Conservation (phyloP, 495 filamentous ascomycete species). For the Monascus purpureus region DNA sequence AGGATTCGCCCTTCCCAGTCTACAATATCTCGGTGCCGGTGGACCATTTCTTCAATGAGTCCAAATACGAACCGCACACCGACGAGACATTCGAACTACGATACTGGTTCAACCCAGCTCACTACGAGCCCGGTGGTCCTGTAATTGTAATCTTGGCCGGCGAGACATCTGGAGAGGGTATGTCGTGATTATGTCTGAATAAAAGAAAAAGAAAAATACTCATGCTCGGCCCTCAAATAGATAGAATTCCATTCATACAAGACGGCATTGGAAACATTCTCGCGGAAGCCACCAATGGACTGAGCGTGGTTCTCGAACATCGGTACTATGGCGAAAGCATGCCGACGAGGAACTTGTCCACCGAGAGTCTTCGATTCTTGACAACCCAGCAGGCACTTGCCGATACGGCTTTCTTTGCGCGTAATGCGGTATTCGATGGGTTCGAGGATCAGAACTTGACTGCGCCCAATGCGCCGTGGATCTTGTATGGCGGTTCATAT, state of each 20-base stretch:
- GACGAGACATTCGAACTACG: slow-evolving; percentile 44
- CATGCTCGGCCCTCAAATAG: slow-evolving; percentile 7
- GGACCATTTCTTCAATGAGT: slow-evolving; percentile 64
- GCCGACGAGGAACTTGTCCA: slow-evolving; percentile 43
- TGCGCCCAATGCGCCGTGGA: slow-evolving; percentile 43
- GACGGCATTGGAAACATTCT: slow-evolving; percentile 55
- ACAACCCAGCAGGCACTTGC: slow-evolving; percentile 63
- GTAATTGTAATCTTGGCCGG: slow-evolving; percentile 58
- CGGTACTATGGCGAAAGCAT: slow-evolving; percentile 57
- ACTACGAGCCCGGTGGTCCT: slow-evolving; percentile 56
- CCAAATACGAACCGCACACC: slow-evolving; percentile 53
- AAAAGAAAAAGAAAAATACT: too few relatives aligned
- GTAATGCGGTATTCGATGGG: slow-evolving; percentile 49
- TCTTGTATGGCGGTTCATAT: slow-evolving; percentile 64
- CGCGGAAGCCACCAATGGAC: slow-evolving; percentile 45
- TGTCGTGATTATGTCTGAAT: too few relatives aligned
- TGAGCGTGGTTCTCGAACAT: slow-evolving; percentile 67
- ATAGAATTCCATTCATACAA: slow-evolving; percentile 48
- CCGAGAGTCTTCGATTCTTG: slow-evolving; percentile 54
- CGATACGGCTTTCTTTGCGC: slow-evolving; percentile 58
- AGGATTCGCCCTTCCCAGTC: background rate
- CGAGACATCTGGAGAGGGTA: slow-evolving; percentile 36
- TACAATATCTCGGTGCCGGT: slow-evolving; percentile 52
- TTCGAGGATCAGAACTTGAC: slow-evolving; percentile 48
- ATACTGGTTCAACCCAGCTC: slow-evolving; percentile 58